Conservation (phyloP, 371 early-diverging fungal genomes). For the Phascolomyces articulosus region DNA sequence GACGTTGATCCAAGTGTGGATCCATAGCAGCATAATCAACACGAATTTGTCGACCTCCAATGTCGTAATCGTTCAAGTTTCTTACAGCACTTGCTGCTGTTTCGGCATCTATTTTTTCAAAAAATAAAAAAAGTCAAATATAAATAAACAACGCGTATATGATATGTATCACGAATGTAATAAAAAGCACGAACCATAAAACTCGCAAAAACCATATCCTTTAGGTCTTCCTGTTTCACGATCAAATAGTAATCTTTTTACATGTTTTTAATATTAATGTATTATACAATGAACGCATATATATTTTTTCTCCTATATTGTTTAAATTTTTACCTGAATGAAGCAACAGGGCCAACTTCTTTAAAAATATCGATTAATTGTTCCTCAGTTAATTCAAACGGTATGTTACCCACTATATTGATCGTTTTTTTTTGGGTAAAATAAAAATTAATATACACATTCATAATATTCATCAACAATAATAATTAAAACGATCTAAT, state of each 20-base stretch:
- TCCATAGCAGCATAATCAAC: constrained; percentile 86
- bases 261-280: neutral
- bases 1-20: constrained; percentile 27
- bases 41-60: constrained; percentile 80
- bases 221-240: constrained; percentile 87
- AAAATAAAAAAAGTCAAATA: neutral
- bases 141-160: constrained; percentile 6
- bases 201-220: constrained; percentile 92
- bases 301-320: neutral
- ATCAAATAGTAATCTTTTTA: constrained; percentile 76
- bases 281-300: neutral
- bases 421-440: too few species aligned
- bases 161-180: neutral
- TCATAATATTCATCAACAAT: neutral
- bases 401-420: constrained; percentile 88
- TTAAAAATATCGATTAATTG: constrained; percentile 88
- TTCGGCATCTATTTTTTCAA: constrained; percentile 59
- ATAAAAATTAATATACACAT: neutral
- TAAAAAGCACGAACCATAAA: constrained; percentile 53
- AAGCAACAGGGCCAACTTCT: constrained; percentile 85
- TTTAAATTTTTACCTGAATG: constrained; percentile 64
- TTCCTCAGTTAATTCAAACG: constrained; percentile 90
- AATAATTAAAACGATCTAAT: neutral
- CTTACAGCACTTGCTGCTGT: constrained; percentile 84
- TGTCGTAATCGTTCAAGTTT: constrained; percentile 82